Conservation (phyloP, 1,284 basidiomycete genomes). For the Ceratobasidium papillatum region DNA sequence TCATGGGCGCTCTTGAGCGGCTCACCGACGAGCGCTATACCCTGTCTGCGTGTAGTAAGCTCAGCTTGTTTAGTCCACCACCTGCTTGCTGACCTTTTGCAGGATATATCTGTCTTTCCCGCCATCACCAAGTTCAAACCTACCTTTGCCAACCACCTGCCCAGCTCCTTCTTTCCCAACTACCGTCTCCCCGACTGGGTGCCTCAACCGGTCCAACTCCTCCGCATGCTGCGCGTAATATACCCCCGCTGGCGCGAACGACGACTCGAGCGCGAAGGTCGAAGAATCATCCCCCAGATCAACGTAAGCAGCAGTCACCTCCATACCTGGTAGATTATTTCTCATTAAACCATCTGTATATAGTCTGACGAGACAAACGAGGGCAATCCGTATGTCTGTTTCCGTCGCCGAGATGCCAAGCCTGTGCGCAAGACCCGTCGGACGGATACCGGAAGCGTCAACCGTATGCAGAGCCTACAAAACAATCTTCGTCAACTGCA, state of each 20-base stretch:
- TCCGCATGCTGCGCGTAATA: constrained; percentile 71
- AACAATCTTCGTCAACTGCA: constrained; percentile 76
- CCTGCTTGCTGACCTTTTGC: constrained; percentile 14
- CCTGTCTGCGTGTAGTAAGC: constrained; percentile 90
- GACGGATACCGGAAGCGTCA: constrained; percentile 86
- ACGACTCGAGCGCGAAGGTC: constrained; percentile 75
- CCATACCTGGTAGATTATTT: constrained; percentile 19
- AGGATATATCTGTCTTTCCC: constrained; percentile 65
- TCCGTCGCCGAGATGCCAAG: constrained; percentile 95
- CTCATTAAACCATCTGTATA: constrained; percentile 30
- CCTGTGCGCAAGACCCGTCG: constrained; percentile 93
- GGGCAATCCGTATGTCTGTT: constrained; percentile 97
- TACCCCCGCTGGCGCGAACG: constrained; percentile 87
- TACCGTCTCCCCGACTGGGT: constrained; percentile 69
- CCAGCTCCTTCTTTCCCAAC: constrained; percentile 67
- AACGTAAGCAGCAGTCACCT: constrained; percentile 65
- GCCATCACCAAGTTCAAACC: constrained; percentile 82
- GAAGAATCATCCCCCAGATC: constrained; percentile 78
- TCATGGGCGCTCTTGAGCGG: constrained; percentile 95
- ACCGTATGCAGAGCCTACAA: constrained; percentile 84
- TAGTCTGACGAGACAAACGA: constrained; percentile 93
- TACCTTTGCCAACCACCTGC: constrained; percentile 66
- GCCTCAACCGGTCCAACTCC: constrained; percentile 63
- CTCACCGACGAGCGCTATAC: constrained; percentile 88
- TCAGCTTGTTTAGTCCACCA: neutral